Evolutionary conservation across 345 rosid genomes (phyloP).

Genomic region (Syzygium aromaticum): DNA sequence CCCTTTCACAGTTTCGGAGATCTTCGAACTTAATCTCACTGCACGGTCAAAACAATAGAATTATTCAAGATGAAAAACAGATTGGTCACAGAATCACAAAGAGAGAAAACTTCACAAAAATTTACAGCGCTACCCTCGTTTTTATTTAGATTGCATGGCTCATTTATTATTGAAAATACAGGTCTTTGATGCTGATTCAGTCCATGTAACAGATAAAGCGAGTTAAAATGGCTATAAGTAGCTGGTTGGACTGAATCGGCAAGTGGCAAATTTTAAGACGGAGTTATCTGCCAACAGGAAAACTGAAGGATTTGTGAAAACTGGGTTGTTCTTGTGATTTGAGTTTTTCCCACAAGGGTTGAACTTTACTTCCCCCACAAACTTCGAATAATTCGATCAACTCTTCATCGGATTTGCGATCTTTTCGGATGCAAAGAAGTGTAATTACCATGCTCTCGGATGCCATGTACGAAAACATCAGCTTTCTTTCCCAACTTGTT

Average conservation of each 20-base stretch:
- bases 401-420: background rate
- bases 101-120: background rate
- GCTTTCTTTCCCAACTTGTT: slow-evolving; percentile 15
- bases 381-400: background rate
- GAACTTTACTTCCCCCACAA: background rate
- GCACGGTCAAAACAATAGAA: background rate
- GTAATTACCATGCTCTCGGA: slow-evolving; percentile 12
- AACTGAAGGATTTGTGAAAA: background rate
- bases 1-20: slow-evolving; percentile 35
- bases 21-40: slow-evolving; percentile 31
- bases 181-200: background rate
- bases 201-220: background rate
- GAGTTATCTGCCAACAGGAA: background rate
- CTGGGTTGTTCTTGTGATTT: too few species aligned
- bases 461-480: slow-evolving; percentile 6
- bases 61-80: background rate
- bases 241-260: background rate
- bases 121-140: background rate
- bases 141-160: background rate
- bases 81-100: background rate
- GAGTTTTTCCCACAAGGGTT: background rate
- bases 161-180: background rate
- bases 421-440: background rate
- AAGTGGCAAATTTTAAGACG: background rate
- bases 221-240: background rate